phyloP scores from a whole-genome alignment of 768 basidiomycete species.

The Exsudoporus frostii region DNA sequence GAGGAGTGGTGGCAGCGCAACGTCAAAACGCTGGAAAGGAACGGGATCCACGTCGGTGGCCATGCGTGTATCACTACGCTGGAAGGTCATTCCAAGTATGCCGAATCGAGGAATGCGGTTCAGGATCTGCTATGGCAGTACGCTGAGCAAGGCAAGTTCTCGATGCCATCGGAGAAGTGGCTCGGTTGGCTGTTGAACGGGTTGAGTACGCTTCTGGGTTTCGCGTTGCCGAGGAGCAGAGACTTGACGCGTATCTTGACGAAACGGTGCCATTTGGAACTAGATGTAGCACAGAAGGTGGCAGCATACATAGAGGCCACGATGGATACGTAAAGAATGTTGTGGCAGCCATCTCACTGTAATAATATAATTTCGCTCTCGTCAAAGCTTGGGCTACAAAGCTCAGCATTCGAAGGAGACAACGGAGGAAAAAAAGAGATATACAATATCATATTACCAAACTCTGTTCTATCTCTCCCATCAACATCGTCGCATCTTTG shows the following conservation, averaged over 20 bases:
- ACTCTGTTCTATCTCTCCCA: constrained; percentile 85
- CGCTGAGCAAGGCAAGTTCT: constrained; percentile 24
- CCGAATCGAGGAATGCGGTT: constrained; percentile 16
- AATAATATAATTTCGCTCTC: constrained; percentile 1
- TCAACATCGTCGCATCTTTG: constrained; percentile 88
- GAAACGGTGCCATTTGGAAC: constrained; percentile 24
- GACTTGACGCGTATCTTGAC: constrained; percentile 22
- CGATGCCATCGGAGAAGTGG: constrained; percentile 23
- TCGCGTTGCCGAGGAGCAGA: constrained; percentile 17
- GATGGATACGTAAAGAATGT: constrained; percentile 3
- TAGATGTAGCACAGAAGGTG: constrained; percentile 23
- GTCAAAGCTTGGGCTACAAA: neutral
- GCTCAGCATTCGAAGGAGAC: neutral
- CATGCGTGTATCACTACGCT: constrained; percentile 32
- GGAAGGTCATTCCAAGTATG: constrained; percentile 20
- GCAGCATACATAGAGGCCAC: constrained; percentile 20
- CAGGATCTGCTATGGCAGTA: constrained; percentile 22
- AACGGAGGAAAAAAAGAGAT: neutral
- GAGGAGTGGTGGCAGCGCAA: constrained; percentile 33
- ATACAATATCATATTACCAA: constrained; percentile 37
- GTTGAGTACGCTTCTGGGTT: constrained; percentile 14
- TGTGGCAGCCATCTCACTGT: neutral
- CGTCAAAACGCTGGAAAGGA: constrained; percentile 12
- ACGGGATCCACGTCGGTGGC: constrained; percentile 17
- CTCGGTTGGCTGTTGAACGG: constrained; percentile 18